Base-by-base conservation (phyloP, 768 basidiomycete species). In the Ramaria sp. region DNA sequence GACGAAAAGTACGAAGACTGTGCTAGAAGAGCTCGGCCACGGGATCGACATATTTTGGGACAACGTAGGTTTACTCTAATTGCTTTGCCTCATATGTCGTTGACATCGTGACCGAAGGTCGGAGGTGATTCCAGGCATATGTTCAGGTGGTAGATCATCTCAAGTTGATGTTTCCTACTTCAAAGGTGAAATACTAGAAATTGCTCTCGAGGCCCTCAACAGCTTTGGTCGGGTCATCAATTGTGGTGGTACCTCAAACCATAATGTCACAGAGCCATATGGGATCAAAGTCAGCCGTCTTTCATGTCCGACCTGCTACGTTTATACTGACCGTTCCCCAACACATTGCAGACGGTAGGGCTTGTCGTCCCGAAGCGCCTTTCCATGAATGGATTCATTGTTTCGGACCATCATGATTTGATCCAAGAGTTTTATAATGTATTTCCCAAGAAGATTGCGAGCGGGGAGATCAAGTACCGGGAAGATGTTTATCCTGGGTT, bases 401-500 rank as follows among this genome's bases (percentile, higher is more conserved):
- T 73, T 12, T 57, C 61, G 44, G 63, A 69, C 50, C 65, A 65
- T 55, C 61, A 53, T 42, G 39, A 45, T n/a, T n/a, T 34, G 16
- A 13, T 15, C 12, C 16, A 32, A 16, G 42, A 44, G 22, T 81
- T 81, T 64, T 71, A 70, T 49, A 61, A 62, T 9, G 67, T 63
- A 4, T 50, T 80, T 2, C 73, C 77, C 3, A 61, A 62, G 4
- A 64, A 67, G 41, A 59, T 81, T 30, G 72, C 69, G 3, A 67
- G 62, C 3, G 77, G 78, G 3, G 70, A 77, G 60, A 56, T 79
- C 48, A 76, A 74, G 61, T 69, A 73, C 45, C 64, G 58, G 7
- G 79, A 81, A 57, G 71, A 79, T 39, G 54, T 77, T 1, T 69
- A 63, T 8, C 61, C 63, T 5, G 78, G 78, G 1, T 63, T 81